Percentiles rank a stretch among this genome's conserved stretches.
These are phyloP conservation scores for Russula foetens DNA, from an alignment of 768 basidiomycete species.

Conservation along the genomic window DNA sequence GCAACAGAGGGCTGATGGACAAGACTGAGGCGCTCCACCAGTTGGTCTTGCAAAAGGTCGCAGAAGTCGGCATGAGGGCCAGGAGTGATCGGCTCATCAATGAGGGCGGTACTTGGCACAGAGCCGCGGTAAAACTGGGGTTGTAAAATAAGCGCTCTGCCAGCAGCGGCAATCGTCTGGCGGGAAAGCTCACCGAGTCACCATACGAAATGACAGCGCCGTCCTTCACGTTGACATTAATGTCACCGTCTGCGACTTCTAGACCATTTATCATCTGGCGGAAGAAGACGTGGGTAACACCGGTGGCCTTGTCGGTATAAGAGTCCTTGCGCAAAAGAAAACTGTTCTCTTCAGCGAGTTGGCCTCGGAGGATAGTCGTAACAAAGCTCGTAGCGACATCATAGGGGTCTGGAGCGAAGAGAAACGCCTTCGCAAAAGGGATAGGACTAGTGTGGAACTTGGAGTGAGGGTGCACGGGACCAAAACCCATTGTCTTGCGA, in stretches of 20 bases:
- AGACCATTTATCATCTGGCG: slow-evolving; percentile 79
- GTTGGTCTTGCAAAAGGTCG: slow-evolving; percentile 32
- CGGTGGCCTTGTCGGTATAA: slow-evolving; percentile 79
- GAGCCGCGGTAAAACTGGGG: slow-evolving; percentile 69
- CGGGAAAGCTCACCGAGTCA: slow-evolving; percentile 10
- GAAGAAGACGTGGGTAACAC: slow-evolving; percentile 85
- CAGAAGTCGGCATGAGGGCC: slow-evolving; percentile 49
- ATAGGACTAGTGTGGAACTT: slow-evolving; percentile 49
- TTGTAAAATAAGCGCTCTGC: neutral
- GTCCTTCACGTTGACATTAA: slow-evolving; percentile 78
- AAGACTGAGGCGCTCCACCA: slow-evolving; percentile 27
- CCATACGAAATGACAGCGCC: slow-evolving; percentile 8
- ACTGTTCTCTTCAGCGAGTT: slow-evolving; percentile 30
- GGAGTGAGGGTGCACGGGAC: slow-evolving; percentile 69
- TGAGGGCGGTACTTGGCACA: slow-evolving; percentile 32
- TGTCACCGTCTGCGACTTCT: slow-evolving; percentile 83
- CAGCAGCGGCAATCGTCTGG: neutral
- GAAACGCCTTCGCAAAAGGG: slow-evolving; percentile 19
- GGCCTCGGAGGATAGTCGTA: slow-evolving; percentile 36
- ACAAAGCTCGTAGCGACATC: slow-evolving; percentile 61
- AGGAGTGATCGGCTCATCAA: slow-evolving; percentile 20
- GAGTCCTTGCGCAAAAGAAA: slow-evolving; percentile 72
- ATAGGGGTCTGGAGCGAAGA: slow-evolving; percentile 36
- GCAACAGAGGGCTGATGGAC: slow-evolving; percentile 23
- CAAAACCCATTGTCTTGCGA: slow-evolving; percentile 88